Conservation (phyloP, 441 rosid species). For the Populus trichocarpa region DNA sequence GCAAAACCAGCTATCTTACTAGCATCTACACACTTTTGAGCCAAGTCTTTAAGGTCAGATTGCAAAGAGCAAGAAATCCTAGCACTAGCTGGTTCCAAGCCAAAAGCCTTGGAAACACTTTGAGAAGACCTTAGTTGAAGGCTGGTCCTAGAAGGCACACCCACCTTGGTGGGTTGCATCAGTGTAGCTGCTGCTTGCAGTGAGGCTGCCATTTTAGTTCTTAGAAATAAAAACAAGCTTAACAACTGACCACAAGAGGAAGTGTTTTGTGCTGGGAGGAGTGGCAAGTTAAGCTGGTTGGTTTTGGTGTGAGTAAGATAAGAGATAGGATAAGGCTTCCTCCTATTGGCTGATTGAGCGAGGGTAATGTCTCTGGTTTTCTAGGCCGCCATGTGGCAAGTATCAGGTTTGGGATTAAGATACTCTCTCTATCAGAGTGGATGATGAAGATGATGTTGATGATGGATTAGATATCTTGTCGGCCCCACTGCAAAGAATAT, state of each 20-base stretch:
- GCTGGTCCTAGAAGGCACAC: slow-evolving; percentile 34
- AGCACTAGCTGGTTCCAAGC: slow-evolving; percentile 43
- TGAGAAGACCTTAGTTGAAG: slow-evolving; percentile 47
- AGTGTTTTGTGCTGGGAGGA: slow-evolving; percentile 2
- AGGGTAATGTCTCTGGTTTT: slow-evolving; percentile 18
- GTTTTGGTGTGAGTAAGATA: slow-evolving; percentile 36
- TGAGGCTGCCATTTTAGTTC: slow-evolving; percentile 65
- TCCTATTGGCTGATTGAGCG: slow-evolving; percentile 44
- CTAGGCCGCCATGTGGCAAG: slow-evolving; percentile 36
- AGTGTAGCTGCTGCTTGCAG: slow-evolving; percentile 79
- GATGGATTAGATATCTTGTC: not conserved
- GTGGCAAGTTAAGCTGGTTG: slow-evolving; percentile 22
- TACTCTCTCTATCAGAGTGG: slow-evolving; percentile 8
- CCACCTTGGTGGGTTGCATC: slow-evolving; percentile 68
- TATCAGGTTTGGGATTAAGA: slow-evolving; percentile 23
- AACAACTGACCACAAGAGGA: not conserved
- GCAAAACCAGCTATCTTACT: slow-evolving; percentile 78
- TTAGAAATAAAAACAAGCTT: not conserved
- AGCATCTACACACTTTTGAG: slow-evolving; percentile 59
- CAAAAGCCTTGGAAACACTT: slow-evolving; percentile 51
- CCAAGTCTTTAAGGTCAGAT: slow-evolving; percentile 59
- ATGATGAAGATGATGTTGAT: slow-evolving; percentile 21
- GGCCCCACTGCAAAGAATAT: not conserved
- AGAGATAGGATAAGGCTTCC: slow-evolving; percentile 51
- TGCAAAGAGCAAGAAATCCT: slow-evolving; percentile 70